Conservation (phyloP, 139 green algal species). For the Chlorella sp. region DNA sequence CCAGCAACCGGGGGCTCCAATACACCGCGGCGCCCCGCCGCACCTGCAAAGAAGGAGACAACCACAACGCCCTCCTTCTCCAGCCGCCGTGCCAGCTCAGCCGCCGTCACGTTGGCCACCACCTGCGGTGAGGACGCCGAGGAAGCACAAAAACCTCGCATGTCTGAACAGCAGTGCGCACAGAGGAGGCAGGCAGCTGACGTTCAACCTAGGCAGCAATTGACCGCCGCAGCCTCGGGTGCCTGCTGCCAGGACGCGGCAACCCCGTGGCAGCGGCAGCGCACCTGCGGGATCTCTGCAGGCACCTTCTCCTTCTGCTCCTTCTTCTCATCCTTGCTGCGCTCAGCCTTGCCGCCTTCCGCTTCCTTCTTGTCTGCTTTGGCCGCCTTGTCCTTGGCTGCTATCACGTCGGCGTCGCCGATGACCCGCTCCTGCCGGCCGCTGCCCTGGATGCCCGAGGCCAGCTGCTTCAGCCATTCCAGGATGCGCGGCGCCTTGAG, state of each 20-base stretch:
- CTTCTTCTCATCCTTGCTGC: background rate
- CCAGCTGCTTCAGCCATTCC: conserved; percentile 14
- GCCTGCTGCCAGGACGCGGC: too few relatives aligned
- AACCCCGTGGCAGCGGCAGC: too few relatives aligned
- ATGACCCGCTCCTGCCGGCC: background rate
- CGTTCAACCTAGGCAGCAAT: too few relatives aligned
- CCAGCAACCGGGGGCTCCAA: background rate
- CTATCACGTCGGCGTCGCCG: background rate
- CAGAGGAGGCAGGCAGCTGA: too few relatives aligned
- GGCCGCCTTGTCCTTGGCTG: background rate
- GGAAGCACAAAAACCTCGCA: too few relatives aligned
- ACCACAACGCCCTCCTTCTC: conserved; percentile 41
- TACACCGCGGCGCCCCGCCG: background rate
- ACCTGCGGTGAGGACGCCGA: background rate
- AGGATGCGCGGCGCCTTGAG: conserved; percentile 11
- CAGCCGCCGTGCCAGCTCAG: conserved; percentile 28
- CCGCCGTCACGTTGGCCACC: conserved; percentile 21
- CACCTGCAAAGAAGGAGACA: conserved; percentile 36
- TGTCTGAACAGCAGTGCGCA: too few relatives aligned
- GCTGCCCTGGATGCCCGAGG: too few relatives aligned
- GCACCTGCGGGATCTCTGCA: conserved; percentile 16
- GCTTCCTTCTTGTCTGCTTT: conserved; percentile 12
- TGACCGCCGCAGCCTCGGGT: too few relatives aligned
- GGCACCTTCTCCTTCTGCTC: conserved; percentile 11
- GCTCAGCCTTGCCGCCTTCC: background rate